Evolutionary conservation across 495 filamentous ascomycete species (phyloP), one percentile per base, ranked within the genome.

Genomic region (Tuber microsphaerosporum): DNA sequence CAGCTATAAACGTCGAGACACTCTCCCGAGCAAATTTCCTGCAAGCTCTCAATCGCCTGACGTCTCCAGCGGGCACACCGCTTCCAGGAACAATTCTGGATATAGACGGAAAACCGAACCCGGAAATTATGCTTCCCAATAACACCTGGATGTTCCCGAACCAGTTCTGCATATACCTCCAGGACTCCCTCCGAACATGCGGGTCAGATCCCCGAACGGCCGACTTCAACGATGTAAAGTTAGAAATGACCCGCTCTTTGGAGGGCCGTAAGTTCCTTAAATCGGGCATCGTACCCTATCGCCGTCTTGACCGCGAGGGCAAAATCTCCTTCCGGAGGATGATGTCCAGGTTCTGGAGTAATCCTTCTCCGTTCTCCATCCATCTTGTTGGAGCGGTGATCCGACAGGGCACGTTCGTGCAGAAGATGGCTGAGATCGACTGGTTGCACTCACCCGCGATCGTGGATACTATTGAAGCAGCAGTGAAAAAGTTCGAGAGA

Each of bases 351-450:
- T 65, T 65, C 31, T 65, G 56, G 56, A 61, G n/a, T 42, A 96
- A 94, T 80, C 86, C 85, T 46, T 89, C 88, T 16, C 84, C 85
- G 0, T 94, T 94, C 75, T 89, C 88, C 4, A 85, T 94, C 2
- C 91, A 96, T 77, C 89, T 96, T 3, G 85, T 89, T 26, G 91
- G 90, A 26, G 92, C 92, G 6, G 92, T 94, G 42, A 88, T 94
- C 76, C 88, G 93, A 3, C 93, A 96, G 81, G 89, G 91, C 1
- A 86, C 88, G 26, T 96, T 95, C 79, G 84, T 93, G 39, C 88
- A 92, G 71, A 94, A 94, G 84, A 94, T 94, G 91, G 56, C 56
- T 16, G 86, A 88, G 61, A 70, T 78, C 19, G 75, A 80, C 41
- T 79, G 77, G 77, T 74, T 84, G 45, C 79, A 74, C 73, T 78